Conservation (phyloP, 441 rosid species). For the Pelargonium myrrhifolium region DNA sequence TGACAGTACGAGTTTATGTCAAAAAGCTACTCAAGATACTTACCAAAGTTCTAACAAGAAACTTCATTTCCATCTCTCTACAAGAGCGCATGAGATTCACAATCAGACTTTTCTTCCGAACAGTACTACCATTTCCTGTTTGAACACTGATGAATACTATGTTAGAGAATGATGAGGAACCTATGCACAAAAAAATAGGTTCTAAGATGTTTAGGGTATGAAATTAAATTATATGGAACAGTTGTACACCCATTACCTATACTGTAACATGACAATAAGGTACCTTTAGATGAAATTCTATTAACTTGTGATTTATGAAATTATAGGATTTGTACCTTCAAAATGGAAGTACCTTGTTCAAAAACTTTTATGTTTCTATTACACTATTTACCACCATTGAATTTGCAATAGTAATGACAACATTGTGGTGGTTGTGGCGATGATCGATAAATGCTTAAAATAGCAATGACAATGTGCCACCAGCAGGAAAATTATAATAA, state of each 20-base stretch:
- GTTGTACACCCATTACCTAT: background rate
- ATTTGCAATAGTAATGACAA: no score
- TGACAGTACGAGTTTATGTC: background rate
- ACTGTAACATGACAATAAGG: background rate
- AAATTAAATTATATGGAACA: background rate
- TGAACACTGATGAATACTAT: slow-evolving; percentile 53
- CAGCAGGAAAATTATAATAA: no score
- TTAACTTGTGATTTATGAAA: no score
- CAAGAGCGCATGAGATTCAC: slow-evolving; percentile 75
- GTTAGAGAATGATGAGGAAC: slow-evolving; percentile 18
- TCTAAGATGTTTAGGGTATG: background rate
- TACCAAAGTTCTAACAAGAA: slow-evolving; percentile 81
- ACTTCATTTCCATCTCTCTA: slow-evolving; percentile 83
- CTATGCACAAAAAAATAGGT: no score
- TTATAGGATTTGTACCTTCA: no score
- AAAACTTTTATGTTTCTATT: no score
- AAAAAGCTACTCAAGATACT: slow-evolving; percentile 15
- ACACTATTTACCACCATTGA: no score
- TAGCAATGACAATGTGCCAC: no score
- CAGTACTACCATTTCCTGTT: slow-evolving; percentile 71
- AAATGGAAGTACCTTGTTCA: no score
- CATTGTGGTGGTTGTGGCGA: no score
- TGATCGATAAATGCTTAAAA: no score
- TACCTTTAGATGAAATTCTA: no score
- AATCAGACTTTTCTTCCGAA: slow-evolving; percentile 65